These are phyloP conservation scores for Penicillium palitans DNA, from an alignment of 2,329 filamentous ascomycete genomes.

Conservation along the genomic window DNA sequence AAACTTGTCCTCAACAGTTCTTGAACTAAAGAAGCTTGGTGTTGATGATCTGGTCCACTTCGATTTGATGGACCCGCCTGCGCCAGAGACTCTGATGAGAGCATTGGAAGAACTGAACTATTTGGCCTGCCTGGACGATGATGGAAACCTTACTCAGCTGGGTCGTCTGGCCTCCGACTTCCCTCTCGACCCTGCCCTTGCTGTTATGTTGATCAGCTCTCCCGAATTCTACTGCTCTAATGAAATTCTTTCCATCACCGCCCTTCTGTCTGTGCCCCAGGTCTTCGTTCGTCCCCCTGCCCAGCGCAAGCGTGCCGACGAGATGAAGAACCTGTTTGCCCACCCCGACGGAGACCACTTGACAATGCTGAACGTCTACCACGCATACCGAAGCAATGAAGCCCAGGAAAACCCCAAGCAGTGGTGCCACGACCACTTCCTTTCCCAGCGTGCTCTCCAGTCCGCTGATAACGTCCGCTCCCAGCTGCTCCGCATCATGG, in stretches of 20 bases:
- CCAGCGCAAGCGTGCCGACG: constrained; percentile 86
- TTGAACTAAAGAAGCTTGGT: constrained; percentile 96
- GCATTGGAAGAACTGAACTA: constrained; percentile 98
- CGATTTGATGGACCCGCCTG: constrained; percentile 96
- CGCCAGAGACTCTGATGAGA: constrained; percentile 97
- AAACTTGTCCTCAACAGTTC: constrained; percentile 89
- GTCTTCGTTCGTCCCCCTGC: constrained; percentile 85
- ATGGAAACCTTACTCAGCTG: constrained; percentile 84
- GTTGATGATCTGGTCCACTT: constrained; percentile 96
- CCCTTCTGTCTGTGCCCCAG: constrained; percentile 90
- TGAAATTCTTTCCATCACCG: constrained; percentile 92
- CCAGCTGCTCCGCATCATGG: constrained; percentile 96
- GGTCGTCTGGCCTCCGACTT: constrained; percentile 91
- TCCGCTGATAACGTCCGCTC: constrained; percentile 92
- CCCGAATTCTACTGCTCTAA: constrained; percentile 99
- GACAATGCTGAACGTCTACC: constrained; percentile 95
- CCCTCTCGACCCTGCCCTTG: constrained; percentile 87
- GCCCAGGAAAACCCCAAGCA: constrained; percentile 73
- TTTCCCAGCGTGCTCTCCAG: constrained; percentile 82
- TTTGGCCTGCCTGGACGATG: constrained; percentile 91
- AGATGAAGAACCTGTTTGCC: constrained; percentile 94
- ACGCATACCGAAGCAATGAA: constrained; percentile 82
- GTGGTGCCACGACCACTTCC: constrained; percentile 97
- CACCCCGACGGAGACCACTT: constrained; percentile 94
- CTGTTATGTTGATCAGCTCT: constrained; percentile 96